phyloP scores from a whole-genome alignment of 306 rosid genomes.

The Castanopsis chinensis region DNA sequence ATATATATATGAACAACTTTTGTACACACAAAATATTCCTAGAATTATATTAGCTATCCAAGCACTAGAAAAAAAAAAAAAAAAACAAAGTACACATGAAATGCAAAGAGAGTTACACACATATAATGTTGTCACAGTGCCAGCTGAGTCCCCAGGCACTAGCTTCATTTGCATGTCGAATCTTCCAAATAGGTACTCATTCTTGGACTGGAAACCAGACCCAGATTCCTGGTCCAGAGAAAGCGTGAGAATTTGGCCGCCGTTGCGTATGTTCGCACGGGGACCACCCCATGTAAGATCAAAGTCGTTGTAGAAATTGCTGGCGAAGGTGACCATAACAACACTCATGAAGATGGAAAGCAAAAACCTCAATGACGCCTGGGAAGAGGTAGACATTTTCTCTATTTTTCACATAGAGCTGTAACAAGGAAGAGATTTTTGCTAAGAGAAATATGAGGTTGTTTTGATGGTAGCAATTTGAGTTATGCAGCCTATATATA shows the following conservation, averaged over 20 bases:
- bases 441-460: not conserved
- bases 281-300: slow-evolving; percentile 65
- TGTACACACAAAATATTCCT: too few relatives aligned
- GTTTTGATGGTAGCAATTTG: not conserved
- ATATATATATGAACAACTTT: too few relatives aligned
- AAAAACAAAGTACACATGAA: too few relatives aligned
- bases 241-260: slow-evolving; percentile 69
- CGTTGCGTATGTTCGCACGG: slow-evolving; percentile 52
- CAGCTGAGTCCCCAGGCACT: slow-evolving; percentile 83
- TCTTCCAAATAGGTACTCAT: slow-evolving; percentile 57
- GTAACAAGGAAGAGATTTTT: not conserved
- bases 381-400: slow-evolving; percentile 21
- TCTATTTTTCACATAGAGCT: not conserved
- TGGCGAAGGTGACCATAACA: slow-evolving; percentile 31
- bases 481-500: too few relatives aligned
- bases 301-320: slow-evolving; percentile 60
- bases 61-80: not conserved
- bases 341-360: slow-evolving; percentile 14
- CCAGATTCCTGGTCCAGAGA: slow-evolving; percentile 74
- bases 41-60: too few relatives aligned
- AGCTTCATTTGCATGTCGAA: slow-evolving; percentile 75
- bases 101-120: slow-evolving; percentile 17
- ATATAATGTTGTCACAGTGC: slow-evolving; percentile 80
- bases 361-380: not conserved
- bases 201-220: slow-evolving; percentile 77